These are phyloP conservation scores for Fusarium sp. DNA, from an alignment of 2,329 filamentous ascomycete species.

Conservation along the genomic window DNA sequence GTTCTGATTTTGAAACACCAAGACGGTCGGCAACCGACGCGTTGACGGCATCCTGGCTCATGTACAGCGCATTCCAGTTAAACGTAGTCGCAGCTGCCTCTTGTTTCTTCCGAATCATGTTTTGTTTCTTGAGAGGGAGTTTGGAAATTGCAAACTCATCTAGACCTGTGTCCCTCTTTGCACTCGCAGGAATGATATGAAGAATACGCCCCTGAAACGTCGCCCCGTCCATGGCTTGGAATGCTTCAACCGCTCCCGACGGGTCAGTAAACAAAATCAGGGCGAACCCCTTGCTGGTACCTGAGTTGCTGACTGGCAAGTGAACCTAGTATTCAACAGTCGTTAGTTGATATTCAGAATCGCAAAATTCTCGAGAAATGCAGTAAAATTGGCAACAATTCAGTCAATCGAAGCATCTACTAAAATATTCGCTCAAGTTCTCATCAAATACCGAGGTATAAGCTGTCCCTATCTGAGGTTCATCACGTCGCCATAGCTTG, in stretches of 20 bases:
- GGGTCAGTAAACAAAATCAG: conserved; percentile 84
- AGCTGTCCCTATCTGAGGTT: conserved; percentile 99
- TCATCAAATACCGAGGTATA: conserved; percentile 94
- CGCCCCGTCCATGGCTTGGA: conserved; percentile 82
- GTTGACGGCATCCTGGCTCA: conserved; percentile 96
- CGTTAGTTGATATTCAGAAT: conserved; percentile 47
- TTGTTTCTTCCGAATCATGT: conserved; percentile 86
- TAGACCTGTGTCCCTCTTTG: conserved; percentile 83
- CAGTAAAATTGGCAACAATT: conserved; percentile 56
- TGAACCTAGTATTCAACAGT: conserved; percentile 75
- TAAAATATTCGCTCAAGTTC: conserved; percentile 96
- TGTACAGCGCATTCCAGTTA: conserved; percentile 99
- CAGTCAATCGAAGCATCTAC: conserved; percentile 98
- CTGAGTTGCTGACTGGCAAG: conserved; percentile 79
- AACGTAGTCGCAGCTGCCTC: conserved; percentile 84
- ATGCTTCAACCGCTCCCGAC: conserved; percentile 81
- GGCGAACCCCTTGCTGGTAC: conserved; percentile 88
- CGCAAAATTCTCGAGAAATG: conserved; percentile 41
- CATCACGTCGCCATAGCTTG: conserved; percentile 76
- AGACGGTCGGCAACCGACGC: conserved; percentile 87
- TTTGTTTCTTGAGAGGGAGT: conserved; percentile 93
- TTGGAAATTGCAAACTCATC: conserved; percentile 93
- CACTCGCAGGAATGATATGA: conserved; percentile 87
- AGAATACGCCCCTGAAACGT: conserved; percentile 93
- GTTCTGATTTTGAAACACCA: conserved; percentile 89